Evolutionary conservation across 805 yeast genomes (phyloP).

Genomic region (Ogataea thermomethanolica): DNA sequence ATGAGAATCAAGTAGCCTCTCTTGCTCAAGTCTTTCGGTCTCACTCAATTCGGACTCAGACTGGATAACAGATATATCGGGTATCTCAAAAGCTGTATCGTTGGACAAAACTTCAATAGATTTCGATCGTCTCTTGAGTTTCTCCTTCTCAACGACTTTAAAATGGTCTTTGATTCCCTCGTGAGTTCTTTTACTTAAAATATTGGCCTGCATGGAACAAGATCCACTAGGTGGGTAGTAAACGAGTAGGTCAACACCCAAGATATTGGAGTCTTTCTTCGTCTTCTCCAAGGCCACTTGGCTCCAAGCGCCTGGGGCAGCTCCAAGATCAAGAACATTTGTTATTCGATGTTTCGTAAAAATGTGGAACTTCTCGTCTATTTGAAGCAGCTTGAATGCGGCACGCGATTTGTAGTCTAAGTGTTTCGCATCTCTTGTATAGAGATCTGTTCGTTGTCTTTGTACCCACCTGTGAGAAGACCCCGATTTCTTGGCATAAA

Average conservation of each 20-base stretch:
- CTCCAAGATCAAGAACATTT: conserved; percentile 79
- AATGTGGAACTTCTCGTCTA: conserved; percentile 60
- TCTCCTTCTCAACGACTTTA: conserved; percentile 28
- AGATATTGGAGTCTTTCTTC: conserved; percentile 48
- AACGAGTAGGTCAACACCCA: conserved; percentile 82
- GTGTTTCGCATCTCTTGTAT: conserved; percentile 61
- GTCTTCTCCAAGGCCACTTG: conserved; percentile 68
- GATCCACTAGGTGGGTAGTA: conserved; percentile 80
- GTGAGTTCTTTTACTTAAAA: conserved; percentile 67
- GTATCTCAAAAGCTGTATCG: conserved; percentile 11
- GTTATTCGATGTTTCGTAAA: conserved; percentile 34
- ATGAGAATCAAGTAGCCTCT: conserved; percentile 1
- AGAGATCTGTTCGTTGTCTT: conserved; percentile 64
- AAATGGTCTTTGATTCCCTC: conserved; percentile 50
- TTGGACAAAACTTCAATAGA: conserved; percentile 18
- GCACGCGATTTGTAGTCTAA: conserved; percentile 77
- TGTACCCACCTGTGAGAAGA: conserved; percentile 73
- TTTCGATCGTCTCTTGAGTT: conserved; percentile 16
- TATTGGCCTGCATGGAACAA: conserved; percentile 80
- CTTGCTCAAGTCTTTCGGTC: conserved; percentile 9
- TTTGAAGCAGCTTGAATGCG: conserved; percentile 79
- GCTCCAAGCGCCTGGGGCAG: conserved; percentile 95
- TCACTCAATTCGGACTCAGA: conserved; percentile 13
- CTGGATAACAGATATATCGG: conserved; percentile 19
- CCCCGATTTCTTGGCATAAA: conserved; percentile 26